Evolutionary conservation across 2,329 filamentous ascomycete genomes (phyloP), one percentile per base, ranked within the genome.

Genomic region (Fonsecaea monophora): DNA sequence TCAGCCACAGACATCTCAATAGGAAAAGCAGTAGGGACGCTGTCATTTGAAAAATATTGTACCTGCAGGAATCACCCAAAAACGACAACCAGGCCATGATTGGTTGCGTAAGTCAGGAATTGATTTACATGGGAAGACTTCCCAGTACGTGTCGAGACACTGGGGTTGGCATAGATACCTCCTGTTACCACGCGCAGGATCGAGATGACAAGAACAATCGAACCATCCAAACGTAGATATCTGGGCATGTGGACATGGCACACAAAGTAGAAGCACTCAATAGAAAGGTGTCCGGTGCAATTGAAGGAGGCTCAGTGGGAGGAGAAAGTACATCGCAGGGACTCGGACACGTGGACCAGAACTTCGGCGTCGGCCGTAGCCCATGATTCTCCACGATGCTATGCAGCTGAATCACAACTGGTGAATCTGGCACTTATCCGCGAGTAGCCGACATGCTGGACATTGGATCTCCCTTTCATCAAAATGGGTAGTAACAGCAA

Each of bases 241-340:
- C 21, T 13, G 10, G 12, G 30, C 13, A 32, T 13, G 35, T 12
- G 6, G 10, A 55, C 25, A 30, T 60, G 13, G 21, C 30, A 55
- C 4, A 13, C 30, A 35, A 15, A 55, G 18, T 8, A 5, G n/a
- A 12, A n/a, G 5, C 15, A 15, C 25, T 55, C 53, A n/a, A 21
- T 35, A 32, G 30, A 25, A 32, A 32, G 10, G 30, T 55, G 18
- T 13, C 13, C 9, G n/a, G 21, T 5, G 4, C n/a, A 9, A 32
- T 34, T 79, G 60, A 80, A 69, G 62, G 53, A 56, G 53, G 60
- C 53, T 55, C 53, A 48, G 2, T 48, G 30, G 40, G 21, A 25
- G 60, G 30, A 37, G 32, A 56, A 62, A 62, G 60, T 56, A 55
- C 60, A 48, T 55, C 50, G 53, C 60, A 56, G 60, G 32, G 32